Evolutionary conservation across 805 yeast species (phyloP), one percentile per base, ranked within the genome.

Genomic region (Zygotorulaspora danielsina): DNA sequence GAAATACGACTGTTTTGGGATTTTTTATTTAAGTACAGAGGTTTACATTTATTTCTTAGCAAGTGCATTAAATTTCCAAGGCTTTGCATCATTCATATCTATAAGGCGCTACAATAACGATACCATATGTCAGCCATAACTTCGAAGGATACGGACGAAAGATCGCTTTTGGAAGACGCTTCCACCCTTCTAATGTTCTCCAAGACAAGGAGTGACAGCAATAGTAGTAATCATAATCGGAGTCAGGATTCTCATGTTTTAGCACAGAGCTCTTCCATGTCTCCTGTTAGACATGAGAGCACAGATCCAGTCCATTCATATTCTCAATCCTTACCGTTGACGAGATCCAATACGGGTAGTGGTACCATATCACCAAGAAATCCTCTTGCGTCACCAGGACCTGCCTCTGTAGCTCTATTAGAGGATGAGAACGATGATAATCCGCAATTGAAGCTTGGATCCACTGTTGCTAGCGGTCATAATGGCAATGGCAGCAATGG

Each of bases 181-280:
- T 75, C 81, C 12, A 75, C 81, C 16, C 61, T 78, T 33, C 63
- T 78, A 39, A 72, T 76, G 80, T 76, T 78, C 53, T 79, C 81
- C 17, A 76, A 70, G 48, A 71, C 39, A 21, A 17, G 43, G 25
- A 39, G 33, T 19, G 34, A 18, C 4, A 39, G 42, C 27, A 39
- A 39, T 22, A 24, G 41, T 29, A 30, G 32, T 17, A 37, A 28
- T 13, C 21, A 22, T 13, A 30, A 34, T 10, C 19, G 31, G 12
- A 22, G 11, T 10, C 21, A 10, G n/a, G 31, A 19, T 19, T 22
- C 34, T 8, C 11, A 24, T 8, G 34, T 28, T 13, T 37, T 41
- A 9, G 19, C 31, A 1, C 31, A 26, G 11, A 28, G 34, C n/a
- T 38, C 41, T 12, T 12, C 31, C 13, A 12, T 15, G 2, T 32